Conservation (phyloP, 176 grass and related monocot species). For the Zoysia japonica region DNA sequence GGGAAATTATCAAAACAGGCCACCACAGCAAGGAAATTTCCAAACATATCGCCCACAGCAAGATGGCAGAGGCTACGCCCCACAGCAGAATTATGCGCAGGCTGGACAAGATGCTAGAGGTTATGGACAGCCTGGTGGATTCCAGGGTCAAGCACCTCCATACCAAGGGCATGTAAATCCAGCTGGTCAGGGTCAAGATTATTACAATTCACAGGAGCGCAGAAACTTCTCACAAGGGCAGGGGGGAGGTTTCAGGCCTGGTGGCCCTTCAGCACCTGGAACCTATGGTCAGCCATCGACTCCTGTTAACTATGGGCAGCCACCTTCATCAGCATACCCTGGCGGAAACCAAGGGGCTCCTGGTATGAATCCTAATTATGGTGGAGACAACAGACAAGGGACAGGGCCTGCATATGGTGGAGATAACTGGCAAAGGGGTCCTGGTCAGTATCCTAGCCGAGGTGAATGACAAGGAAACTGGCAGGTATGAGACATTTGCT, state of each 20-base stretch:
- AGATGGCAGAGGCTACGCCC: conserved; percentile 55
- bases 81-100: conserved; percentile 51
- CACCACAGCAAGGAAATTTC: conserved; percentile 44
- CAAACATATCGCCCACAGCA: conserved; percentile 46
- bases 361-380: conserved; percentile 36
- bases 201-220: conserved; percentile 53
- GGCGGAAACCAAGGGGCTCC: conserved; percentile 25
- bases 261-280: conserved; percentile 40
- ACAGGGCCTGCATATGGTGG: conserved; percentile 35
- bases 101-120: conserved; percentile 49
- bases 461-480: conserved; percentile 51
- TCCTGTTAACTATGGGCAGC: conserved; percentile 37
- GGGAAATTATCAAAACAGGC: conserved; percentile 53
- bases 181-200: conserved; percentile 46
- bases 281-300: conserved; percentile 7
- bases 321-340: conserved; percentile 32
- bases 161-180: conserved; percentile 56
- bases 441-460: conserved; percentile 40
- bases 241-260: conserved; percentile 35
- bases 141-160: conserved; percentile 39
- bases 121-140: conserved; percentile 43
- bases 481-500: conserved; percentile 55
- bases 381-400: conserved; percentile 37
- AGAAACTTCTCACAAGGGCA: conserved; percentile 58
- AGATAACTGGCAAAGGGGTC: conserved; percentile 42